phyloP scores from a whole-genome alignment of 352 stramenopile genomes.

The Elongisporangium senticosum region DNA sequence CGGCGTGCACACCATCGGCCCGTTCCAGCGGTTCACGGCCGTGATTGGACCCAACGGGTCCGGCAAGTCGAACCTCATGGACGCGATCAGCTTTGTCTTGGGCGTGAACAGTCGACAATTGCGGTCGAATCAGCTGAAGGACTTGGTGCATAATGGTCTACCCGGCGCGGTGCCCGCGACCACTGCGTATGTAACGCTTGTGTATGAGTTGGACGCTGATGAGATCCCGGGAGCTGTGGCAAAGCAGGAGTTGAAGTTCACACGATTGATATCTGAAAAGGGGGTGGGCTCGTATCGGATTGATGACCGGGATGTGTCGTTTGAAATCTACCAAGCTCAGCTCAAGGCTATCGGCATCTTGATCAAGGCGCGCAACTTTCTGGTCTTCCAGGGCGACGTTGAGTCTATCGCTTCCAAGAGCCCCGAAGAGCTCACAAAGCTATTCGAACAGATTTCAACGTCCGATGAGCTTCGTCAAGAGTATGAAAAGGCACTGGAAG shows the following conservation, averaged over 20 bases:
- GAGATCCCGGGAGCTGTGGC: conserved; percentile 49
- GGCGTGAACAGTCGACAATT: conserved; percentile 95
- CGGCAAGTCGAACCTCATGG: conserved; percentile 93
- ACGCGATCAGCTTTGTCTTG: conserved; percentile 98
- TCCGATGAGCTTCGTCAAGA: conserved; percentile 82
- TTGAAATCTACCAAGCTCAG: conserved; percentile 91
- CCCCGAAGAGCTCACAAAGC: conserved; percentile 93
- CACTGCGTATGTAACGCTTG: conserved; percentile 89
- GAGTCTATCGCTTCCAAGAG: conserved; percentile 96
- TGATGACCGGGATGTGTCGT: conserved; percentile 72
- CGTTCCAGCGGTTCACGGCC: conserved; percentile 97
- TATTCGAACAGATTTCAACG: conserved; percentile 96
- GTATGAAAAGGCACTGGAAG: conserved; percentile 78
- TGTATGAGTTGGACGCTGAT: conserved; percentile 84
- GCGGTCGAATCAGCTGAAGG: conserved; percentile 93
- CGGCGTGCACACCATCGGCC: conserved; percentile 90
- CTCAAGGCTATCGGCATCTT: conserved; percentile 96
- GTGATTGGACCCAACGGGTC: conserved; percentile 97
- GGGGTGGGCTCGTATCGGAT: conserved; percentile 85
- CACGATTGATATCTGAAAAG: conserved; percentile 89
- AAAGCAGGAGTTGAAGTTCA: conserved; percentile 87
- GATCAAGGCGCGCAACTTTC: conserved; percentile 98
- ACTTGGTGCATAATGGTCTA: conserved; percentile 88
- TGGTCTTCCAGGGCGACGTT: conserved; percentile 99
- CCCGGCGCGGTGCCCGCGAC: conserved; percentile 38